These are phyloP conservation scores for Diaporthe sp. DNA, from an alignment of 2,329 filamentous ascomycete species.

Conservation along the genomic window DNA sequence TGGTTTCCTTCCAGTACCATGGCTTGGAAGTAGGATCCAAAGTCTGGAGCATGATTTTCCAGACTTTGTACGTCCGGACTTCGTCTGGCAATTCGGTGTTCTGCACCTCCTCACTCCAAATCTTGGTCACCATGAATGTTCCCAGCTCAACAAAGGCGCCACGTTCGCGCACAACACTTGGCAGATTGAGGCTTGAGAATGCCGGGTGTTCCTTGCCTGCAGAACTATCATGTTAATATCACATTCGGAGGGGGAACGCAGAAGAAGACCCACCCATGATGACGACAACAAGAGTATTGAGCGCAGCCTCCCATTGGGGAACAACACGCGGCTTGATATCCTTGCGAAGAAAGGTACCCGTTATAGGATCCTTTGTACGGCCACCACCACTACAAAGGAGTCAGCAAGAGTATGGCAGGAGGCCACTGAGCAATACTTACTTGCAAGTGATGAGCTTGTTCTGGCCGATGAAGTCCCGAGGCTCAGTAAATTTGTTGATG, in stretches of 20 bases:
- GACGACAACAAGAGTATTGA: conserved; percentile 60
- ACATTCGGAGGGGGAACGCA: neutral
- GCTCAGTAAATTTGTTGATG: conserved; percentile 64
- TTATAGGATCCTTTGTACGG: conserved; percentile 41
- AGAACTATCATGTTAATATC: conserved; percentile 3
- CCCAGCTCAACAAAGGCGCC: conserved; percentile 71
- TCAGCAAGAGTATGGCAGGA: neutral
- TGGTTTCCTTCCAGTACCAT: conserved; percentile 66
- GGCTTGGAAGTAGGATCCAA: conserved; percentile 54
- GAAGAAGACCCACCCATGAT: conserved; percentile 58
- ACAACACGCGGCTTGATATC: neutral
- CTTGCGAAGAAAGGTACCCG: neutral
- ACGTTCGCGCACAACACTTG: conserved; percentile 61
- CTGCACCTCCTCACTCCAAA: conserved; percentile 72
- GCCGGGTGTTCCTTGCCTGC: conserved; percentile 61
- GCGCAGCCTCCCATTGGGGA: neutral
- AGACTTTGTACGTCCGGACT: conserved; percentile 39
- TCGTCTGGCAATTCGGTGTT: conserved; percentile 37
- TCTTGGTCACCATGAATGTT: conserved; percentile 74
- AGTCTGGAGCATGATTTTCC: conserved; percentile 75
- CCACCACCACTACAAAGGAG: conserved; percentile 60
- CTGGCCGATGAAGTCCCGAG: conserved; percentile 67
- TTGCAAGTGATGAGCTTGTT: conserved; percentile 73
- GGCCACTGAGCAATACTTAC: conserved; percentile 51
- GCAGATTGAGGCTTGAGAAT: conserved; percentile 42